phyloP scores from a whole-genome alignment of 495 filamentous ascomycete species.

The Sordaria brevicollis region DNA sequence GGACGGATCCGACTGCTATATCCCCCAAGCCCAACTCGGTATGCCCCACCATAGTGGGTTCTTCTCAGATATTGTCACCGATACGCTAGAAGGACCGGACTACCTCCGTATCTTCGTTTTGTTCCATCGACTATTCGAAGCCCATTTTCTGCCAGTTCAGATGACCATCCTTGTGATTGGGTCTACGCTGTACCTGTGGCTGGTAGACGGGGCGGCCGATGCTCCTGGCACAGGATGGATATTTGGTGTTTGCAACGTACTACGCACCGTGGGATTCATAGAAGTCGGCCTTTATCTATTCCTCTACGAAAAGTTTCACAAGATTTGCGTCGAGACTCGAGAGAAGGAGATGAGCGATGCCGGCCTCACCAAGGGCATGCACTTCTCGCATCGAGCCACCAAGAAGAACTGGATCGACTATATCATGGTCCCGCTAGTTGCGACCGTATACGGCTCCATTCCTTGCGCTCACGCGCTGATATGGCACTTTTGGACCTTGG shows the following conservation, averaged over 20 bases:
- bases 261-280: constrained; percentile 48
- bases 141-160: constrained; percentile 58
- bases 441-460: constrained; percentile 50
- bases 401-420: constrained; percentile 45
- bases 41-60: constrained; percentile 32
- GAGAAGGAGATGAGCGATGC: constrained; percentile 55
- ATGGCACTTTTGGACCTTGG: constrained; percentile 55
- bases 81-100: constrained; percentile 33
- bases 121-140: constrained; percentile 54
- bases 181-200: constrained; percentile 43
- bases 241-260: constrained; percentile 44
- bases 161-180: constrained; percentile 49
- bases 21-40: constrained; percentile 34
- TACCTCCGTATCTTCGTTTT: constrained; percentile 38
- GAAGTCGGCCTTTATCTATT: constrained; percentile 48
- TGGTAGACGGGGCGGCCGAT: constrained; percentile 34
- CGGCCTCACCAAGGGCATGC: constrained; percentile 46
- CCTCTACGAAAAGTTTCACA: constrained; percentile 54
- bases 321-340: constrained; percentile 42
- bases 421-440: constrained; percentile 48
- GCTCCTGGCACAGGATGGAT: constrained; percentile 42
- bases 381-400: constrained; percentile 43
- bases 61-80: constrained; percentile 37
- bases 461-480: constrained; percentile 53
- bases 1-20: constrained; percentile 34